Conservation (phyloP, 2,329 filamentous ascomycete species). For the Stachybotrys elegans region DNA sequence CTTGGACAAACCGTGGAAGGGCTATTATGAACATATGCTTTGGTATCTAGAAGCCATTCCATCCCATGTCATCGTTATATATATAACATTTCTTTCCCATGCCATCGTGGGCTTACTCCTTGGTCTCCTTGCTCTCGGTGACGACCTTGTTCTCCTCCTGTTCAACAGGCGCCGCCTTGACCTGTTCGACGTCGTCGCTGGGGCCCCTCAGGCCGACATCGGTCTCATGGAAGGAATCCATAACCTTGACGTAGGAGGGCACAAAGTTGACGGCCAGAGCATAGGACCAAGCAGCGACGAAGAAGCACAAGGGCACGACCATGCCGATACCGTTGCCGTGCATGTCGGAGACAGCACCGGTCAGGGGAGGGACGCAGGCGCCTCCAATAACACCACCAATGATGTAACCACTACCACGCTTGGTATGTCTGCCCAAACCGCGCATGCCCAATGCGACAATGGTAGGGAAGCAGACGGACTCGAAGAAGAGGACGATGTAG, state of each 20-base stretch:
- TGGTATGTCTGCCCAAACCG: slow-evolving; percentile 70
- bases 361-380: slow-evolving; percentile 67
- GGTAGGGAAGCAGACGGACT: slow-evolving; percentile 75
- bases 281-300: slow-evolving; percentile 52
- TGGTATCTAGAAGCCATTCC: too few species aligned
- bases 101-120: not conserved
- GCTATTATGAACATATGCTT: too few species aligned
- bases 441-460: slow-evolving; percentile 75
- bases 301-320: slow-evolving; percentile 59
- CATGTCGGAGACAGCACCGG: slow-evolving; percentile 62
- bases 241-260: slow-evolving; percentile 55
- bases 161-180: slow-evolving; percentile 6
- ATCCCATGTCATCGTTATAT: too few species aligned
- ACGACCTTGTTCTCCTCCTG: slow-evolving; percentile 10
- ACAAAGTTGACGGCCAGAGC: slow-evolving; percentile 61
- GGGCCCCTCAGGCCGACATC: slow-evolving; percentile 34
- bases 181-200: slow-evolving; percentile 22
- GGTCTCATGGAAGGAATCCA: slow-evolving; percentile 50
- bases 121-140: not conserved
- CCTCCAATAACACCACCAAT: slow-evolving; percentile 68
- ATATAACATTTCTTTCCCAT: too few species aligned
- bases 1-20: too few species aligned
- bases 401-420: slow-evolving; percentile 66
- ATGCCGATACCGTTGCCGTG: slow-evolving; percentile 58
- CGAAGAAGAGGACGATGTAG: slow-evolving; percentile 70